phyloP scores from a whole-genome alignment of 2,329 filamentous ascomycete genomes.

The Rhynchosporium graminicola region DNA sequence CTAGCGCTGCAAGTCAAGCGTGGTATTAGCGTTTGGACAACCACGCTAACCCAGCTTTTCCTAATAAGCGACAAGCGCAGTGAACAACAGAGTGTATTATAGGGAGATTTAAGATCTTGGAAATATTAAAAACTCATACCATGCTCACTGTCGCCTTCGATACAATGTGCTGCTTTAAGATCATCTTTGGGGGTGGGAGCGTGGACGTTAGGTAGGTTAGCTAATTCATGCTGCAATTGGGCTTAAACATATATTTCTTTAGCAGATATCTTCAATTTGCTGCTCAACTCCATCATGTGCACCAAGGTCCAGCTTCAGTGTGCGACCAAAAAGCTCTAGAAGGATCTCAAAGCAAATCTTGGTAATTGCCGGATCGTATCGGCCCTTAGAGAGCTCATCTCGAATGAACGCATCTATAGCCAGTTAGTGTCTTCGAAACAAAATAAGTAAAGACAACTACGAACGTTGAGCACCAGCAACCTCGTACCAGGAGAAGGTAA shows the following conservation, averaged over 20 bases:
- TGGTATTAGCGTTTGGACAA: no score
- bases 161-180: no score
- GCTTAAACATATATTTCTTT: constrained; percentile 23
- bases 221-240: neutral
- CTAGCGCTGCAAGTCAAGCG: no score
- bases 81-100: no score
- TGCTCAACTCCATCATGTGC: constrained; percentile 60
- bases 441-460: constrained; percentile 37
- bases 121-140: no score
- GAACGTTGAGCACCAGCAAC: constrained; percentile 85
- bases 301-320: constrained; percentile 77
- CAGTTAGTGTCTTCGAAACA: neutral
- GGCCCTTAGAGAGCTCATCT: constrained; percentile 89
- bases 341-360: constrained; percentile 91
- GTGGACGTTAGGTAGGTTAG: neutral
- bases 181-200: no score
- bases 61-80: no score
- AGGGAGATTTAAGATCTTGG: no score
- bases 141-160: no score
- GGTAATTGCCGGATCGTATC: constrained; percentile 84
- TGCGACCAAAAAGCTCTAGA: constrained; percentile 79
- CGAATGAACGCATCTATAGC: constrained; percentile 78
- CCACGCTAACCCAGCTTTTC: no score
- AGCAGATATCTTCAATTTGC: constrained; percentile 74
- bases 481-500: constrained; percentile 81